Evolutionary conservation across 768 basidiomycete genomes (phyloP), one percentile per base, ranked within the genome.

Genomic region (Infundibulicybe gibba): DNA sequence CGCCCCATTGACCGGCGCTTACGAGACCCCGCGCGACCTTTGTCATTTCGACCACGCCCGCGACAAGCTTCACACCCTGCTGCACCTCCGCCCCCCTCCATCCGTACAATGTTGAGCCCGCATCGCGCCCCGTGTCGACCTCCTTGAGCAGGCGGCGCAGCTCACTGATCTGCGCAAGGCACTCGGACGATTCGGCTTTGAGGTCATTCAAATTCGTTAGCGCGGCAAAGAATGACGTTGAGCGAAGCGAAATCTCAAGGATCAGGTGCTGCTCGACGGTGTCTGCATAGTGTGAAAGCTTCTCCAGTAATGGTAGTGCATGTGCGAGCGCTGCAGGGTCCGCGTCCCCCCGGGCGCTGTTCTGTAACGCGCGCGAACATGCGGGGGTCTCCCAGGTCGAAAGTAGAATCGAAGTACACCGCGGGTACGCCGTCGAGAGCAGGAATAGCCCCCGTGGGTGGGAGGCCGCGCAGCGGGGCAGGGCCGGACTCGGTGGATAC

Each of bases 211-310:
- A 74, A 63, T 99, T 99, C 6, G 92, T 80, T 32, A 99, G 79
- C 6, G 97, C 97, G 4, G 94, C 87, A 58, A 98, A 99, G 77
- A 99, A 99, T 1, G 93, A 92, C 1, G 90, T 80, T 0, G 94
- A 91, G 12, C 95, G 87, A 9, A 87, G 71, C 8, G 88, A 87
- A 39, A 99, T 94, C 65, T 98, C 97, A 50, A 83, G 83, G 3
- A 94, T 81, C 47, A 99, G 87, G 64, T 99, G 95, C 49, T 92
- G 84, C 61, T 99, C 97, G 51, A 98, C 80, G 1, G 87, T 87
- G 61, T 97, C 97, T 2, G 94, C 85, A 58, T 95, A 87, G 47
- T 91, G 86, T 9, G 93, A 94, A 52, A 97, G 81, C 56, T 83
- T 87, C 61, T 97, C 94, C 9, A 95, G 83, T 3, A 94, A 70